Evolutionary conservation across 1,139 yeast genomes (phyloP), one percentile per base, ranked within the genome.

Genomic region (Taphrina flavorubra): DNA sequence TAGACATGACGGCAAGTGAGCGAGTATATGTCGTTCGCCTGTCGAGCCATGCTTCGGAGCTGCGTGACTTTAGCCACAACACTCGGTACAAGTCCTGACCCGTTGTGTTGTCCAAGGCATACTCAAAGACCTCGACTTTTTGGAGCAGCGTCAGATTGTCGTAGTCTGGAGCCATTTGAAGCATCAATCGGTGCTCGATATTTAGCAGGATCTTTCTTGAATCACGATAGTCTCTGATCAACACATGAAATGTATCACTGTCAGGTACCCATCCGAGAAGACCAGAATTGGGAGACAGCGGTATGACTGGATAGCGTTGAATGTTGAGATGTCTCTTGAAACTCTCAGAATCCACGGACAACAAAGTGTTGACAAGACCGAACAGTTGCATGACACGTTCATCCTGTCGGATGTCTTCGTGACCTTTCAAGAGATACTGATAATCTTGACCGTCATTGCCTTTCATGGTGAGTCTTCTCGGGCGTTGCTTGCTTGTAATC

Each of bases 121-220:
- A 92, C 0, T 97, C 91, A 79, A 95, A 95, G 0, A 94, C 97
- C 78, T 95, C 99, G 56, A 95, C 95, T 78, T 94, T 94, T 75
- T 95, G 97, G 70, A 95, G 80, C 51, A 92, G 81, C 0, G 97
- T 91, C 76, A 94, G 81, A 72, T 87, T 88, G 74, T 95, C 99
- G 78, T 91, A 95, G 77, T 92, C 97, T 0, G 98, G 98, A 0
- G 98, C 97, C 98, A 94, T 92, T 77, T 94, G 98, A 51, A 92
- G 80, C 97, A 94, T 92, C 70, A 94, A 90, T 72, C 98, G 84
- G 77, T 92, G 97, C 77, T 94, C 99, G 75, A 94, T 91, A 77
- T 92, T 92, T 73, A 94, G 81, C 73, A 92, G 83, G 63, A 92
- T 90, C 81, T 92, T 92, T 71, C 97, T 85, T 11, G 92, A 87